Evolutionary conservation across 2,329 filamentous ascomycete genomes (phyloP).

Genomic region (Phymatotrichopsis omnivora): DNA sequence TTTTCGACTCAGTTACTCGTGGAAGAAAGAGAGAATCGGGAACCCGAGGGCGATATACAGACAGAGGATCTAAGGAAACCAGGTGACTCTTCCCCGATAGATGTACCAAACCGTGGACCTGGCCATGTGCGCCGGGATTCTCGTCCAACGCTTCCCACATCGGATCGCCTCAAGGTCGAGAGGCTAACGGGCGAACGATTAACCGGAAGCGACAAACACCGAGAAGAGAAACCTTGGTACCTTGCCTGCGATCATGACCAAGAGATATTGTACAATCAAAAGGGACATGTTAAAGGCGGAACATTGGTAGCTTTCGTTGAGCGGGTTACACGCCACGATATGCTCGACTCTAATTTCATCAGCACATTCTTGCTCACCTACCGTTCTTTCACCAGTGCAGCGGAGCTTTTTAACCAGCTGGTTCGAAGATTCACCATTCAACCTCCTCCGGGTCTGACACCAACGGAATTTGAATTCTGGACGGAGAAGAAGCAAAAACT

Average conservation of each 20-base stretch:
- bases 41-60: slow-evolving; percentile 19
- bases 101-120: not conserved
- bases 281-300: slow-evolving; percentile 75
- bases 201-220: too few relatives aligned
- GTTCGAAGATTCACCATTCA: slow-evolving; percentile 89
- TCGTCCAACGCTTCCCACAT: slow-evolving; percentile 4
- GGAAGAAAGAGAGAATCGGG: slow-evolving; percentile 40
- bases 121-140: slow-evolving; percentile 18
- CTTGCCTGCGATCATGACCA: slow-evolving; percentile 76
- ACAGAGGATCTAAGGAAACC: slow-evolving; percentile 27
- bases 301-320: slow-evolving; percentile 83
- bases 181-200: slow-evolving; percentile 58
- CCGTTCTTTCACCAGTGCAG: slow-evolving; percentile 81
- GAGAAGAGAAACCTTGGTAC: slow-evolving; percentile 67
- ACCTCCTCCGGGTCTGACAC: slow-evolving; percentile 68
- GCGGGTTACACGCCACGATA: slow-evolving; percentile 90
- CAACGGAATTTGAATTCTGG: slow-evolving; percentile 74
- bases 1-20: slow-evolving; percentile 80
- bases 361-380: slow-evolving; percentile 97
- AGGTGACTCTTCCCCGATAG: slow-evolving; percentile 8
- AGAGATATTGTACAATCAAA: slow-evolving; percentile 82
- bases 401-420: slow-evolving; percentile 84
- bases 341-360: slow-evolving; percentile 89
- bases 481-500: slow-evolving; percentile 90
- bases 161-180: slow-evolving; percentile 46